A percentile compares a stretch with the other conserved stretches of the same genome.
Conservation (phyloP, 2,329 filamentous ascomycete species). For the Colletotrichum sansevieriae region DNA sequence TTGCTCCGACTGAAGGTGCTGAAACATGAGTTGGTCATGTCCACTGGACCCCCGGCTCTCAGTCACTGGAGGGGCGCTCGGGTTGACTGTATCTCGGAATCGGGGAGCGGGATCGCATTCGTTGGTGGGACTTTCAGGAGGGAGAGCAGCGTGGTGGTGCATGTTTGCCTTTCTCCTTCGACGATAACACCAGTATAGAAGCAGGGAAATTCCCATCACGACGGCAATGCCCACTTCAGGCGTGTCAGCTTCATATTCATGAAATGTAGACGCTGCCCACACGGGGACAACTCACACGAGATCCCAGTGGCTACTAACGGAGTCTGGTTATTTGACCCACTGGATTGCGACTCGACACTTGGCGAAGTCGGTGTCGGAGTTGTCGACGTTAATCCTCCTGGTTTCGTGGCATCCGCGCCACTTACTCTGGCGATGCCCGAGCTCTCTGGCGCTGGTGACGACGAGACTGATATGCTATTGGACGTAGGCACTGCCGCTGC, state of each 20-base stretch:
- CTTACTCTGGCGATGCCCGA: not conserved
- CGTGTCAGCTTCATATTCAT: not conserved
- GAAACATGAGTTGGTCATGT: slow-evolving; percentile 3
- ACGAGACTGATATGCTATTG: not conserved
- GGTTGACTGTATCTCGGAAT: slow-evolving; percentile 10
- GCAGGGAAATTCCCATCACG: slow-evolving; percentile 26
- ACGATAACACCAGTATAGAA: slow-evolving; percentile 34
- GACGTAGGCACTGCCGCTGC: not conserved
- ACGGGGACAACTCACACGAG: slow-evolving; percentile 6
- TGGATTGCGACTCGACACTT: not conserved
- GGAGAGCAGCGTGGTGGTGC: slow-evolving; percentile 12
- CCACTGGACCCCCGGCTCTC: not conserved
- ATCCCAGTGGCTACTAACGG: slow-evolving; percentile 32
- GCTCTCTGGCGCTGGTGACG: not conserved
- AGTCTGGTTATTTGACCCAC: not conserved
- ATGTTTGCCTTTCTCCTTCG: slow-evolving; percentile 20
- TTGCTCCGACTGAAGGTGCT: slow-evolving; percentile 1
- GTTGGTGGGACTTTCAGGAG: slow-evolving; percentile 7
- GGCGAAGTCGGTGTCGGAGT: slow-evolving; percentile 1
- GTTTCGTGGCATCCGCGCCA: not conserved
- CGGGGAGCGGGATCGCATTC: not conserved
- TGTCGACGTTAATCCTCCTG: not conserved
- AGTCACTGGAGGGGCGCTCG: not conserved
- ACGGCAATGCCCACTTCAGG: slow-evolving; percentile 25
- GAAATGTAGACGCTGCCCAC: not conserved